Evolutionary conservation across 805 yeast genomes (phyloP), one percentile per base, ranked within the genome.

Genomic region (Hanseniaspora mollemarum): DNA sequence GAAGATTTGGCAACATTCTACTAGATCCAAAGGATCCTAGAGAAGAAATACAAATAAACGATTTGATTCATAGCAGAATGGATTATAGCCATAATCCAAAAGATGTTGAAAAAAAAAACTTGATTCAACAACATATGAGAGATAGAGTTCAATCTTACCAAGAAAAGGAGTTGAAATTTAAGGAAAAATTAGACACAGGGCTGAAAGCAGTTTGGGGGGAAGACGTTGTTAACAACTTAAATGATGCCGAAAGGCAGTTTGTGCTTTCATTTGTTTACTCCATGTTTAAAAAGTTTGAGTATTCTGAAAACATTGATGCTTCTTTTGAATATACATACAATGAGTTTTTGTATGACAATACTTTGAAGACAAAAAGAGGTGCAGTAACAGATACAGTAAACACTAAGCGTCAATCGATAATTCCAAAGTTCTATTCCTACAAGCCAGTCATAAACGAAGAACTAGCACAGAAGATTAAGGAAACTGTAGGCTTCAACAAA

Each of bases 311-410:
- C 6, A 46, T 37, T 32, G 56, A 56, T 6, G 51, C 44, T 19
- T 24, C 51, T n/a, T 46, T 25, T 25, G 40, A 40, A 16, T 46
- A 46, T 19, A 46, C 51, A 16, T 24, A 13, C 3, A 46, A 22
- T 31, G 51, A 46, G 25, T 25, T 46, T 29, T n/a, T 21, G 8
- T 32, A 46, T 33, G 40, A 78, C 57, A 90, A 80, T 62, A 77
- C 95, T 32, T 94, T 86, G 54, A 65, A 83, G 25, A 86, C 83
- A 60, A 83, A 83, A 54, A 75, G 86, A 43, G 95, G 87, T 59
- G 86, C 95, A 7, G 95, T 95, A 61, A 95, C 86, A 33, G 95
- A 87, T 60, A 84, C 81, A 55, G 95, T 87, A 64, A 95, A 87
- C 64, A 90, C 83, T 57, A 95, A 87, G 63, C 86, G 83, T 35